phyloP scores from a whole-genome alignment of 805 yeast species.

The Starmerella cellae region DNA sequence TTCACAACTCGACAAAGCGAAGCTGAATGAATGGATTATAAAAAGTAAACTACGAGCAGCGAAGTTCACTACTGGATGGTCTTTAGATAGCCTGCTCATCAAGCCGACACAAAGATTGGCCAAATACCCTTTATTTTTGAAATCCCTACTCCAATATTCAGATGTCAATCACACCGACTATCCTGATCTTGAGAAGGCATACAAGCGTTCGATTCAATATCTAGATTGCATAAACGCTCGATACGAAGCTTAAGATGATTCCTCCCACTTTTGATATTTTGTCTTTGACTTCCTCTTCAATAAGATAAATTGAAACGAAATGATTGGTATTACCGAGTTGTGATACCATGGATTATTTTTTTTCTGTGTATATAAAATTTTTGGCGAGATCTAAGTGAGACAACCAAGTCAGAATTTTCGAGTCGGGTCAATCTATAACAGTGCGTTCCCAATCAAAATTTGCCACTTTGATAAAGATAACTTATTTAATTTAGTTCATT shows the following conservation, averaged over 20 bases:
- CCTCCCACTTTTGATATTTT: too few species aligned
- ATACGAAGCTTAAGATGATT: conserved; percentile 4
- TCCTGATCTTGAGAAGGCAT: conserved; percentile 23
- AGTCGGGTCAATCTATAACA: too few species aligned
- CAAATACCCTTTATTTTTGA: conserved; percentile 32
- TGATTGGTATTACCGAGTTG: too few species aligned
- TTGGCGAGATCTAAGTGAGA: too few species aligned
- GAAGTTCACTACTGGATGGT: conserved; percentile 29
- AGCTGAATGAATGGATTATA: conserved; percentile 25
- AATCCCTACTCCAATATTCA: conserved; percentile 25
- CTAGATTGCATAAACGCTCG: conserved; percentile 18
- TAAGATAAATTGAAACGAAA: too few species aligned
- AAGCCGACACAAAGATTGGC: conserved; percentile 36
- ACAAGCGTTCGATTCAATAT: conserved; percentile 12
- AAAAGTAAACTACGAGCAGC: conserved; percentile 24
- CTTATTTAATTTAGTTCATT: too few species aligned
- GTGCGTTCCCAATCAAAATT: too few species aligned
- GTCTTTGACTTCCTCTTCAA: too few species aligned
- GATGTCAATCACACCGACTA: conserved; percentile 37
- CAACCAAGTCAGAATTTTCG: too few species aligned
- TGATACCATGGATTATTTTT: too few species aligned
- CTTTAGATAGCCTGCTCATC: conserved; percentile 31
- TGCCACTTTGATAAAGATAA: too few species aligned
- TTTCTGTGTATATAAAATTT: too few species aligned
- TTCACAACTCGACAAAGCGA: background rate